These are phyloP conservation scores for Aspergillus phoenicis DNA, from an alignment of 2,329 filamentous ascomycete genomes.

Conservation along the genomic window DNA sequence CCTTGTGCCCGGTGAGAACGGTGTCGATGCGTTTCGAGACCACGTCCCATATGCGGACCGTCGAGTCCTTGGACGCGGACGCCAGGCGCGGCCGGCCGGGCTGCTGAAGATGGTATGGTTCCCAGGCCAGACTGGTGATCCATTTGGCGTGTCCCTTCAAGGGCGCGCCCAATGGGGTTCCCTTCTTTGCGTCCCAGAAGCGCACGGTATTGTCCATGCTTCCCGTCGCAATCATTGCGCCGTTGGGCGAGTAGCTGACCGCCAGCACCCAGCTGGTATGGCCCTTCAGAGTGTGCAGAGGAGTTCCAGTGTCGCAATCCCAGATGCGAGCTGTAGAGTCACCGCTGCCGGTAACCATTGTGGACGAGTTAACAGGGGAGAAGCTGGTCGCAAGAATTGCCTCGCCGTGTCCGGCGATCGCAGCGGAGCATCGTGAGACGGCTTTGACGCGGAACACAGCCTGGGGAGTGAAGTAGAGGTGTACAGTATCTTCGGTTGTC, in stretches of 20 bases:
- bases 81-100: constrained; percentile 76
- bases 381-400: constrained; percentile 86
- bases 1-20: constrained; percentile 85
- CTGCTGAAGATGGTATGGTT: constrained; percentile 84
- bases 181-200: constrained; percentile 83
- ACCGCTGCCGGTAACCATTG: constrained; percentile 84
- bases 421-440: constrained; percentile 84
- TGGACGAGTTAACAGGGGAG: constrained; percentile 73
- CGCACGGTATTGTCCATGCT: constrained; percentile 92
- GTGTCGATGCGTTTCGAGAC: constrained; percentile 77
- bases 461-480: constrained; percentile 73
- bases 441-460: constrained; percentile 92
- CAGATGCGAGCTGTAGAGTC: constrained; percentile 90
- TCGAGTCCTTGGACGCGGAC: constrained; percentile 86
- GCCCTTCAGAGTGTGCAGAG: constrained; percentile 79
- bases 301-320: constrained; percentile 93
- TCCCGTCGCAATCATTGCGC: constrained; percentile 77
- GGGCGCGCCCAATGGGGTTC: constrained; percentile 69
- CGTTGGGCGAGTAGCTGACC: constrained; percentile 85
- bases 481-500: constrained; percentile 63
- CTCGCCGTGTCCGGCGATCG: constrained; percentile 87
- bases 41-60: constrained; percentile 83
- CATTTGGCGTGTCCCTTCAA: constrained; percentile 88
- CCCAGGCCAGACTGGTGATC: constrained; percentile 86
- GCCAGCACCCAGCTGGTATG: constrained; percentile 89